A percentile compares a stretch with the other conserved stretches of the same genome.
These are phyloP conservation scores for Fagus crenata DNA, from an alignment of 306 rosid species.

Conservation along the genomic window DNA sequence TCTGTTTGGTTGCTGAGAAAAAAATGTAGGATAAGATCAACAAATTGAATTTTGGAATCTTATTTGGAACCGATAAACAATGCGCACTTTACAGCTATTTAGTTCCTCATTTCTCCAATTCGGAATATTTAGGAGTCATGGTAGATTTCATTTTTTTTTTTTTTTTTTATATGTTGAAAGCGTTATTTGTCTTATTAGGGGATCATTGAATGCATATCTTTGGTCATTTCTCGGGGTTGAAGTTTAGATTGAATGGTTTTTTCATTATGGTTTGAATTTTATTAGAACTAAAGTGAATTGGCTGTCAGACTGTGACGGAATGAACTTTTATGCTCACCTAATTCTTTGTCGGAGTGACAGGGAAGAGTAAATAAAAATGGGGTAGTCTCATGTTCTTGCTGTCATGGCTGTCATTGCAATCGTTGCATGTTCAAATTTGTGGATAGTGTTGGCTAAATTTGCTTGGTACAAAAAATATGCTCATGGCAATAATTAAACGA, in stretches of 20 bases:
- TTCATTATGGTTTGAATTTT: background rate
- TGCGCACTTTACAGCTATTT: background rate
- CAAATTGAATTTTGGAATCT: constrained; percentile 16
- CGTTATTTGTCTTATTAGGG: too few species aligned
- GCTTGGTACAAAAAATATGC: background rate
- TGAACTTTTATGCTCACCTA: background rate
- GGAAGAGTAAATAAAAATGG: background rate
- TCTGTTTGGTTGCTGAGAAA: constrained; percentile 24
- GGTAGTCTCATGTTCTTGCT: background rate
- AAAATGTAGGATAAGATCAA: constrained; percentile 30
- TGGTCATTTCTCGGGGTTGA: too few species aligned
- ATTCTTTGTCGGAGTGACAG: background rate
- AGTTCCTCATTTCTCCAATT: background rate
- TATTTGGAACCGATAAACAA: background rate
- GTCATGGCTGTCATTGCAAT: too few species aligned
- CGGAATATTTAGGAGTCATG: background rate
- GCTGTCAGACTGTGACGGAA: background rate
- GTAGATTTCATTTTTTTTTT: background rate
- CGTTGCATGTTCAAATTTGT: background rate
- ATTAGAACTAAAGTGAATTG: background rate
- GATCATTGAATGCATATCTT: too few species aligned
- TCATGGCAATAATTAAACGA: background rate
- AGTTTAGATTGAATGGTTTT: background rate
- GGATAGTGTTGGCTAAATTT: background rate
- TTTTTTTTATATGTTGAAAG: too few species aligned